These are phyloP conservation scores for Phanerochaete sordida DNA, from an alignment of 768 basidiomycete species.

Conservation along the genomic window DNA sequence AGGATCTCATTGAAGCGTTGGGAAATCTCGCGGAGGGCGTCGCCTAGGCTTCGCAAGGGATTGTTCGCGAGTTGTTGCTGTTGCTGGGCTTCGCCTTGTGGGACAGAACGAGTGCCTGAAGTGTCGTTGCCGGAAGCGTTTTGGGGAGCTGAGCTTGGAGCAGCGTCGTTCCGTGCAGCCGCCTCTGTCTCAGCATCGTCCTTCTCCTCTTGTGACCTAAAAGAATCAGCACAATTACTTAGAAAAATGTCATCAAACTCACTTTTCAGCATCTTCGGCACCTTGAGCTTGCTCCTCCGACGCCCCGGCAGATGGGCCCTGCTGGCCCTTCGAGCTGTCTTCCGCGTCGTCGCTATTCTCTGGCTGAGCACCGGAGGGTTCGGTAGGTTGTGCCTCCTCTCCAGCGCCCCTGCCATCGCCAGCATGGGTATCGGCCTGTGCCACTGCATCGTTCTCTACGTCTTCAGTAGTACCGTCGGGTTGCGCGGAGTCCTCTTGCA, in stretches of 20 bases:
- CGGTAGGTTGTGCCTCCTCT: neutral
- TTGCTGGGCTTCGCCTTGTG: constrained; percentile 22
- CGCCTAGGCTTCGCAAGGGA: constrained; percentile 77
- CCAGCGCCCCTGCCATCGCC: constrained; percentile 22
- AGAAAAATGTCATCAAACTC: too few species aligned
- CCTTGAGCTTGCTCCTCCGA: neutral
- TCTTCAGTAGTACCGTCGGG: constrained; percentile 18
- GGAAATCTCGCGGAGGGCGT: constrained; percentile 76
- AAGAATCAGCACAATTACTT: neutral
- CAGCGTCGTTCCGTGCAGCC: neutral
- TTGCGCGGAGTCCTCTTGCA: constrained; percentile 13
- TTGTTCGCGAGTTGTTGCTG: constrained; percentile 36
- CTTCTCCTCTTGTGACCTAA: neutral
- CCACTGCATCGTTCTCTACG: constrained; percentile 8
- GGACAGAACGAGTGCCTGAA: constrained; percentile 1
- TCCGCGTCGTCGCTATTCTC: neutral
- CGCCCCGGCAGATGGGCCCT: neutral
- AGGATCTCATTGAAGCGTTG: constrained; percentile 84
- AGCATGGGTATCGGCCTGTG: constrained; percentile 17
- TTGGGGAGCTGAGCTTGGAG: constrained; percentile 7
- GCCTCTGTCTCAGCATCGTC: neutral
- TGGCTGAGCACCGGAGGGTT: neutral
- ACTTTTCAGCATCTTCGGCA: neutral
- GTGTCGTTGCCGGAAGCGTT: constrained; percentile 12
- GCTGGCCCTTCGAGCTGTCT: neutral